Percentiles rank a stretch among this genome's conserved stretches.
These are phyloP conservation scores for Pythium periplocum DNA, from an alignment of 352 stramenopile genomes.

Conservation along the genomic window DNA sequence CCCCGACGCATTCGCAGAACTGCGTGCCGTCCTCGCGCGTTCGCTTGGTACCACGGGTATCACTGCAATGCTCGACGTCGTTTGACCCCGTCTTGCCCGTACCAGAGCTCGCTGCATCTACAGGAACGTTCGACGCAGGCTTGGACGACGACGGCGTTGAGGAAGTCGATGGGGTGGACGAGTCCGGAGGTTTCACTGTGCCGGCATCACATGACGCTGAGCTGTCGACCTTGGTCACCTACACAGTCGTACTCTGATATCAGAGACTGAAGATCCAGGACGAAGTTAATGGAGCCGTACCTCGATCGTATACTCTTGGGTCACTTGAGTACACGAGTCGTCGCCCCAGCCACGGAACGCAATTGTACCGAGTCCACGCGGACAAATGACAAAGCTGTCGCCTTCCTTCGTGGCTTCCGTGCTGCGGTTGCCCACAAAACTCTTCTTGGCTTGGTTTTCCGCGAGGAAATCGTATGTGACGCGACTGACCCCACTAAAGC, in stretches of 20 bases:
- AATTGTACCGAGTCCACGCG: conserved; percentile 11
- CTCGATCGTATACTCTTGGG: conserved; percentile 19
- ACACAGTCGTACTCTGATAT: too few relatives aligned
- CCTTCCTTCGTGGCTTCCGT: conserved; percentile 9
- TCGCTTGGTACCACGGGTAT: conserved; percentile 11
- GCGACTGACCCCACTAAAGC: conserved; percentile 14
- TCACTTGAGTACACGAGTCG: conserved; percentile 19
- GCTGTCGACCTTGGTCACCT: not conserved
- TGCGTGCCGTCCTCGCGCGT: conserved; percentile 12
- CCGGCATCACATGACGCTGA: conserved; percentile 14
- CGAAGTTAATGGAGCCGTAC: not conserved
- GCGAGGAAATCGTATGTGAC: conserved; percentile 25
- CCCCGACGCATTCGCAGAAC: conserved; percentile 26
- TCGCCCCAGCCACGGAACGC: conserved; percentile 20
- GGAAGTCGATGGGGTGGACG: not conserved
- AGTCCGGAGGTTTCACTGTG: conserved; percentile 9
- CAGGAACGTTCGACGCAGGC: not conserved
- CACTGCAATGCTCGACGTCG: conserved; percentile 19
- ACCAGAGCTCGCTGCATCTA: conserved; percentile 2
- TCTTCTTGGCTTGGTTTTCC: conserved; percentile 16
- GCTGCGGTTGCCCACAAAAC: conserved; percentile 22
- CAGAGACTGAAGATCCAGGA: too few relatives aligned
- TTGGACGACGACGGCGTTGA: conserved; percentile 8
- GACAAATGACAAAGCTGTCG: conserved; percentile 13
- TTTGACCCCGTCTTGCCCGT: conserved; percentile 11